Evolutionary conservation across 2,329 filamentous ascomycete genomes (phyloP).

Genomic region (Emmonsiellopsis sp.): DNA sequence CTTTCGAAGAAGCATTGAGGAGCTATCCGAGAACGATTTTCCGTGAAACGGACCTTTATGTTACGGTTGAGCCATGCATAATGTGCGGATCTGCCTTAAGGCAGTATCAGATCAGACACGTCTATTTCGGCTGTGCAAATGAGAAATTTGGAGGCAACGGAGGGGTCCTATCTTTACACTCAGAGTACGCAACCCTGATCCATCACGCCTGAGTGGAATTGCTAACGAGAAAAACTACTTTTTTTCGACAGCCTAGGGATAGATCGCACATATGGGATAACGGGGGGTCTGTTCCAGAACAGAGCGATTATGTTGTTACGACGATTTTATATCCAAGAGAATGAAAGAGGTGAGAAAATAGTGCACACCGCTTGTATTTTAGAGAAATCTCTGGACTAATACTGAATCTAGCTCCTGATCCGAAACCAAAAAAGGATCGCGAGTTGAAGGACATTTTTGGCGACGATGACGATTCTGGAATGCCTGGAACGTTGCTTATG

Average conservation of each 20-base stretch:
- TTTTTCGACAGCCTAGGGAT: slow-evolving; percentile 50
- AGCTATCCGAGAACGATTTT: slow-evolving; percentile 60
- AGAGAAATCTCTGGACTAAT: slow-evolving; percentile 2
- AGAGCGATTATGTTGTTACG: slow-evolving; percentile 88
- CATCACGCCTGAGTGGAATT: background rate
- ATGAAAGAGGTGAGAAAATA: slow-evolving; percentile 60
- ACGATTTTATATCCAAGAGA: slow-evolving; percentile 96
- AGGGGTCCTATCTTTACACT: slow-evolving; percentile 80
- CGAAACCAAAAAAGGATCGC: slow-evolving; percentile 54
- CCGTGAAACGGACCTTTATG: slow-evolving; percentile 71
- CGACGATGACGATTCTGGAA: background rate
- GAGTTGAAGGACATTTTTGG: slow-evolving; percentile 52
- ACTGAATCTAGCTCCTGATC: slow-evolving; percentile 47
- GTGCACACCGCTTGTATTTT: background rate
- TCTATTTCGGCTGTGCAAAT: slow-evolving; percentile 92
- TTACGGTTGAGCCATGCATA: slow-evolving; percentile 96
- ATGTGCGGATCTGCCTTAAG: slow-evolving; percentile 94
- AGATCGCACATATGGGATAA: slow-evolving; percentile 69
- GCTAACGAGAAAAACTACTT: slow-evolving; percentile 4
- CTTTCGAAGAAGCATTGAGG: slow-evolving; percentile 57
- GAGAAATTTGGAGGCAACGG: slow-evolving; percentile 96
- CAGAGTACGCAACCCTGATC: slow-evolving; percentile 39
- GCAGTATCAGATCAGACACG: slow-evolving; percentile 76
- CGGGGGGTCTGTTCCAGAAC: slow-evolving; percentile 79
- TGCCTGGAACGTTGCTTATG: background rate